Base-by-base conservation (phyloP, 129 eudicot species). In the Centella asiatica region DNA sequence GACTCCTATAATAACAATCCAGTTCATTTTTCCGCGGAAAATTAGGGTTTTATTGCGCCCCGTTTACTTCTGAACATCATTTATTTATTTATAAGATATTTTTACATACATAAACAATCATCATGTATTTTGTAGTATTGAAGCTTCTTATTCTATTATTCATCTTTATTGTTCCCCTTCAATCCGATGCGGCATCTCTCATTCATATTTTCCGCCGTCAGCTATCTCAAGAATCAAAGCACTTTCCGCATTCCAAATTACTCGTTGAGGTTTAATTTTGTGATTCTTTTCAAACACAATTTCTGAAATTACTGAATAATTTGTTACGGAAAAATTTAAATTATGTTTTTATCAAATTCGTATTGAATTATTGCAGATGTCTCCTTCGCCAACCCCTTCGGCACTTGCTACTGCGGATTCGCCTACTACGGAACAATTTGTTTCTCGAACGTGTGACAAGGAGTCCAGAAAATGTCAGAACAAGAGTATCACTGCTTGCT, bases 351-450 rank as follows among this genome's bases (percentile, higher is more conserved):
- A 8, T n/a, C 13, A 58, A n/a, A 4, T 34, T 55, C 18, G 23
- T 44, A 28, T 22, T 56, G 57, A 26, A 18, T 29, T 48, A 33
- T 8, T 37, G 23, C 2, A 83, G 89, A 64, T 48, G 44, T 65
- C 81, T 69, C 74, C 84, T 40, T 72, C 88, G 2, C 81, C 88
- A 24, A 66, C 67, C 73, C 90, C 85, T 34, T 32, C 32, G 15
- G 19, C 68, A 23, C 56, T 76, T 52, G 28, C 54, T 17, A 37
- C 62, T 25, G 62, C 47, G 12, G 59, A 68, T 59, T 31, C 65
- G 29, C 68, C 67, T 46, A 33, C 32, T 13, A 56, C 18, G 22
- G 55, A 72, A 17, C 62, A 71, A 27, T 54, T 55, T 39, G 67
- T 66, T 6, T 24, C 25, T 56, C 57, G 76, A 55, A 67, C 51